Evolutionary conservation across 306 rosid genomes (phyloP).

Genomic region (Gynostemma pentaphyllum): DNA sequence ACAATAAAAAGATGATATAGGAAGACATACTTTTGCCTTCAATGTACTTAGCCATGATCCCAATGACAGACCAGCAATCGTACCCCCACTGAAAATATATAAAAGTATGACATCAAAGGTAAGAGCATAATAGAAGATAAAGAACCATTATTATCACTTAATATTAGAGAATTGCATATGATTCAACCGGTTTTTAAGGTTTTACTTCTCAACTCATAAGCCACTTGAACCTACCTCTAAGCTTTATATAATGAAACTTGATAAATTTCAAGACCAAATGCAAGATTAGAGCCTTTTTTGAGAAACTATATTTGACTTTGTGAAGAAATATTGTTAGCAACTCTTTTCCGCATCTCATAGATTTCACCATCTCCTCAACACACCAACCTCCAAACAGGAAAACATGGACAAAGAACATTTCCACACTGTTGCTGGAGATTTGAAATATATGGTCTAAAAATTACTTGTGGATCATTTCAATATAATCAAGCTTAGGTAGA

Average conservation of each 20-base stretch:
- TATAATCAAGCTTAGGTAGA: background rate
- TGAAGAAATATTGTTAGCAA: background rate
- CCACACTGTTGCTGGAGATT: background rate
- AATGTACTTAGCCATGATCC: constrained; percentile 71
- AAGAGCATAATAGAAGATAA: background rate
- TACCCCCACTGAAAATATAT: constrained; percentile 59
- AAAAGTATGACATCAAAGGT: constrained; percentile 5
- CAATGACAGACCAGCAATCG: constrained; percentile 78
- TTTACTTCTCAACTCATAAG: background rate
- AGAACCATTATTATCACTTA: background rate
- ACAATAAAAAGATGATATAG: background rate
- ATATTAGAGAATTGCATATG: background rate
- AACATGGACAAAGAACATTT: background rate
- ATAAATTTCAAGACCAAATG: background rate
- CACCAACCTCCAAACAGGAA: background rate
- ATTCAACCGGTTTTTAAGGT: background rate
- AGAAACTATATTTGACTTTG: background rate
- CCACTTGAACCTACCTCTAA: background rate
- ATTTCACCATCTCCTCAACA: background rate
- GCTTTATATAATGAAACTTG: background rate
- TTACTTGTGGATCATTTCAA: background rate
- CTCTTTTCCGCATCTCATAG: background rate
- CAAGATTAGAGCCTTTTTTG: background rate
- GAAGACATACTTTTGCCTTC: constrained; percentile 68
- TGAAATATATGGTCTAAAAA: background rate